Evolutionary conservation across 2,329 filamentous ascomycete genomes (phyloP).

Genomic region (Penicillium freii): DNA sequence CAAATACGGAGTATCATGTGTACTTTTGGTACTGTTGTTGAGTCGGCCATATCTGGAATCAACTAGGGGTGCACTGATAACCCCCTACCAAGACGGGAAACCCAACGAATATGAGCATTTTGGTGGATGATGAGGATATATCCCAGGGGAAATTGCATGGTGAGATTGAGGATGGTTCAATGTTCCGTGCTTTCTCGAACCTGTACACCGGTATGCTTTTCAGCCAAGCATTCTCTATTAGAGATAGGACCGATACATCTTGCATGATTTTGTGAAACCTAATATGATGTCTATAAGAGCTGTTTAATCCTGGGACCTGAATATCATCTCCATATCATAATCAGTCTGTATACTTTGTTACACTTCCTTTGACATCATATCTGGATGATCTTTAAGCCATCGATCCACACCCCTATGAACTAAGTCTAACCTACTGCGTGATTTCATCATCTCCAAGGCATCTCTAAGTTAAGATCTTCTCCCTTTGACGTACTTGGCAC

Average conservation of each 20-base stretch:
- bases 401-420: constrained; percentile 9
- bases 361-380: constrained; percentile 9
- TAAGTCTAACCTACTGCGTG: neutral
- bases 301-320: neutral
- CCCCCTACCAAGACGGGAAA: neutral
- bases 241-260: neutral
- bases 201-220: neutral
- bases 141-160: neutral
- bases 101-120: neutral
- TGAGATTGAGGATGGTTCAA: neutral
- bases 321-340: neutral
- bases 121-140: neutral
- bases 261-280: constrained; percentile 1
- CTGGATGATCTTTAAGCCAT: constrained; percentile 9
- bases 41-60: neutral
- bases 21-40: neutral
- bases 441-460: constrained; percentile 6
- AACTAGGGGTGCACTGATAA: neutral
- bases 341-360: neutral
- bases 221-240: constrained; percentile 10
- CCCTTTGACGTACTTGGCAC: neutral
- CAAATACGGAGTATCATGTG: constrained; percentile 1
- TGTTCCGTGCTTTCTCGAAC: neutral
- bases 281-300: neutral
- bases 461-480: neutral